phyloP scores from a whole-genome alignment of 1,284 basidiomycete genomes.

The Cryptococcus sp. region DNA sequence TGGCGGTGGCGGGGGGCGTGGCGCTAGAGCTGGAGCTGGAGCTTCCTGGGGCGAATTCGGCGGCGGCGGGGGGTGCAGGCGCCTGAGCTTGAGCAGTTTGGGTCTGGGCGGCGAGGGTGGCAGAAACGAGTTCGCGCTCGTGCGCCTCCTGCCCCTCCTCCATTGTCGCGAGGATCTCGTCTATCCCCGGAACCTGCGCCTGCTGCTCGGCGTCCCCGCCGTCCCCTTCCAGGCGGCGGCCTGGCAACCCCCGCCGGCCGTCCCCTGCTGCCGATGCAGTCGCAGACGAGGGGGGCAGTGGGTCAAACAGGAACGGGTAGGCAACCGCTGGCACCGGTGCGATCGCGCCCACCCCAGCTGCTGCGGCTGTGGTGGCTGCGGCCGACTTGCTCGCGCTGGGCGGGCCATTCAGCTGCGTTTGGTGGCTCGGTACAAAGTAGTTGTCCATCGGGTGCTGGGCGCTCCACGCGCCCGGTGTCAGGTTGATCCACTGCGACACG shows the following conservation, averaged over 20 bases:
- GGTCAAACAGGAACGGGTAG: not conserved
- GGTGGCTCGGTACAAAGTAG: not conserved
- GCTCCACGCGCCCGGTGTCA: slow-evolving; percentile 40
- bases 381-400: not conserved
- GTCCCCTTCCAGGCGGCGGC: no score
- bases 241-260: not conserved
- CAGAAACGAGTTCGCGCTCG: slow-evolving; percentile 14
- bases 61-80: not conserved
- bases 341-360: not conserved
- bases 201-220: not conserved
- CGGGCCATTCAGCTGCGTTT: no score
- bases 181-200: slow-evolving; percentile 20
- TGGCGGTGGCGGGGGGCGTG: not conserved
- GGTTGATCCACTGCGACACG: slow-evolving; percentile 39
- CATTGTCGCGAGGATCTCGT: slow-evolving; percentile 41
- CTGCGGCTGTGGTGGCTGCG: not conserved
- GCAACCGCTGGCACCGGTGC: not conserved
- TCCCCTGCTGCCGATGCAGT: not conserved
- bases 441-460: not conserved
- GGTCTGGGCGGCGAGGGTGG: slow-evolving; percentile 1
- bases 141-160: slow-evolving; percentile 34
- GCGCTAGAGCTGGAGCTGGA: not conserved
- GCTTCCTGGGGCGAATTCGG: not conserved
- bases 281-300: not conserved
- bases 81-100: not conserved